Conservation (phyloP, 257 asterid genomes). For the Galeopsis tetrahit region DNA sequence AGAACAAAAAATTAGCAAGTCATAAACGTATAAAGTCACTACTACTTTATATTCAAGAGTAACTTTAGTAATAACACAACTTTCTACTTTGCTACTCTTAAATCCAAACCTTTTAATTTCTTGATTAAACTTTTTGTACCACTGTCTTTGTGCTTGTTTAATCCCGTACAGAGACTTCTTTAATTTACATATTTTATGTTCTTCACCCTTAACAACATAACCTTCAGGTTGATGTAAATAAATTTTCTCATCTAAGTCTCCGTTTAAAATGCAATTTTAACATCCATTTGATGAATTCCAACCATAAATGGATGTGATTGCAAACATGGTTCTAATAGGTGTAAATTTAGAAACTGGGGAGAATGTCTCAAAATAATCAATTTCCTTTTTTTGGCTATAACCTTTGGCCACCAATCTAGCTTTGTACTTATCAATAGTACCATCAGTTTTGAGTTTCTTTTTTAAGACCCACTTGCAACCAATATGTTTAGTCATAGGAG, state of each 20-base stretch:
- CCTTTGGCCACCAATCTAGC: no score
- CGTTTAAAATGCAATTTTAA: no score
- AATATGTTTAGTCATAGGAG: background rate
- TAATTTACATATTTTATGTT: background rate
- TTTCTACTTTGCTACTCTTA: background rate
- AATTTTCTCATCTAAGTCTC: background rate
- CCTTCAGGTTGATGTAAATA: background rate
- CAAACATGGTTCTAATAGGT: background rate
- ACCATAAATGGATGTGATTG: background rate
- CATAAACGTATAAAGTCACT: background rate
- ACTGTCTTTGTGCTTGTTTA: background rate
- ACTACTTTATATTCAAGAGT: background rate
- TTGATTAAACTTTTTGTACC: background rate
- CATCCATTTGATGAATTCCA: background rate
- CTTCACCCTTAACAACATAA: background rate
- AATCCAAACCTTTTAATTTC: background rate
- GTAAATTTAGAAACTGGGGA: background rate
- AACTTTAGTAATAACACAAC: slow-evolving; percentile 4
- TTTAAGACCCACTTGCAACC: background rate
- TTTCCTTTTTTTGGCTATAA: background rate
- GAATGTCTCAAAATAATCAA: background rate
- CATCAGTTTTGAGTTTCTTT: no score
- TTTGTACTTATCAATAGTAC: no score
- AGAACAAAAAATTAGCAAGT: background rate
- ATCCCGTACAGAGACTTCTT: background rate